Evolutionary conservation across 257 asterid genomes (phyloP), one percentile per base, ranked within the genome.

Genomic region (Salvia miltiorrhiza): DNA sequence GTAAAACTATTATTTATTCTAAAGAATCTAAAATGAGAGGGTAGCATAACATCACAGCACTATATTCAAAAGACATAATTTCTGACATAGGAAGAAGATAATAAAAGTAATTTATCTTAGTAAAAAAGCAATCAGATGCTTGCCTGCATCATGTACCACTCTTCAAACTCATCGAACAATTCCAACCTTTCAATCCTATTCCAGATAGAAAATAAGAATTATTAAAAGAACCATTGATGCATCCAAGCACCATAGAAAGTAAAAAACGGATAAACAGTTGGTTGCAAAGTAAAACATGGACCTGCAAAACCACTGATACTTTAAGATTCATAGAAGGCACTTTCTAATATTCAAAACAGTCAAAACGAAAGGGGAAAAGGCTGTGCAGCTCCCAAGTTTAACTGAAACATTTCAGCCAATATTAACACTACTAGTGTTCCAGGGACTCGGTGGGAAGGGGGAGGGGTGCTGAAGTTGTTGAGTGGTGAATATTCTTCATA

Each of bases 121-220:
- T 23, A 72, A 63, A 69, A 24, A 62, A 73, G 74, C 12, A 49
- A 58, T 50, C 21, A 63, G 79, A 70, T 65, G 73, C 89, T 86
- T 86, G 86, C 99, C 99, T 94, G 99, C 96, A 89, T 89, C 99
- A 94, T 91, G 85, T 85, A 74, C 96, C 95, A 81, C 79, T 81
- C 85, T 81, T 81, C 85, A 8, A 81, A 81, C 69, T 81, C 85
- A 77, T 81, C 85, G 49, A 81, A 83, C 76, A 93, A 75, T 76
- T 94, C 99, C 86, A 94, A 79, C 73, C 92, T 82, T 65, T 91
- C 99, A 79, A 91, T 94, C 96, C 99, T 94, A 71, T 56, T 75
- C 52, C 73, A 80, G 56, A 71, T 67, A 65, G 72, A 62, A 57
- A 71, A 82, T 41, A 69, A 62, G 74, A 73, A 71, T 45, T 59